Percentiles rank a stretch among this genome's conserved stretches.
phyloP scores from a whole-genome alignment of 768 basidiomycete species.

The Leccinum sublutescens region DNA sequence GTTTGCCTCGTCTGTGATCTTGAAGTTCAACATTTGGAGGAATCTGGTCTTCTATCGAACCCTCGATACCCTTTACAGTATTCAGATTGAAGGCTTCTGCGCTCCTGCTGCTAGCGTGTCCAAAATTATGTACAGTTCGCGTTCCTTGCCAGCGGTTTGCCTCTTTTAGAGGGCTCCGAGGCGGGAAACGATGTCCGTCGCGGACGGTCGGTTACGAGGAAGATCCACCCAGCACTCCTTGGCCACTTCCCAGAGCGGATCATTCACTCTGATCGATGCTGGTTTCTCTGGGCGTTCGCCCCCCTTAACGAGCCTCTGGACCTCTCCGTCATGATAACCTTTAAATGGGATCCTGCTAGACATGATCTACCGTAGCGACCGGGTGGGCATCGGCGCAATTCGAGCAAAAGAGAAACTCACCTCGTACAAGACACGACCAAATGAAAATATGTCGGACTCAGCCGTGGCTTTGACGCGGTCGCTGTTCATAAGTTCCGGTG shows the following conservation, averaged over 20 bases:
- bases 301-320: neutral
- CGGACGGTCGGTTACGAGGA: constrained; percentile 16
- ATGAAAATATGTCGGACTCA: constrained; percentile 26
- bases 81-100: too few species aligned
- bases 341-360: constrained; percentile 19
- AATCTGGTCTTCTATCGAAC: too few species aligned
- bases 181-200: constrained; percentile 1
- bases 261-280: neutral
- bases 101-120: too few species aligned
- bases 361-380: constrained; percentile 15
- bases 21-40: too few species aligned
- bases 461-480: constrained; percentile 8
- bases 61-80: too few species aligned
- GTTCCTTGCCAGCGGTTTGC: neutral
- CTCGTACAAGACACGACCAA: constrained; percentile 33
- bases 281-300: constrained; percentile 11
- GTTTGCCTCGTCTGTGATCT: too few species aligned
- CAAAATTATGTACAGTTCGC: neutral
- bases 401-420: constrained; percentile 8
- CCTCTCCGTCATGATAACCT: neutral
- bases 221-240: constrained; percentile 8
- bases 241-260: constrained; percentile 16
- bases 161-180: neutral
- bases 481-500: constrained; percentile 23
- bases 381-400: neutral